phyloP scores from a whole-genome alignment of 306 rosid species.

The Calophaca sinica region DNA sequence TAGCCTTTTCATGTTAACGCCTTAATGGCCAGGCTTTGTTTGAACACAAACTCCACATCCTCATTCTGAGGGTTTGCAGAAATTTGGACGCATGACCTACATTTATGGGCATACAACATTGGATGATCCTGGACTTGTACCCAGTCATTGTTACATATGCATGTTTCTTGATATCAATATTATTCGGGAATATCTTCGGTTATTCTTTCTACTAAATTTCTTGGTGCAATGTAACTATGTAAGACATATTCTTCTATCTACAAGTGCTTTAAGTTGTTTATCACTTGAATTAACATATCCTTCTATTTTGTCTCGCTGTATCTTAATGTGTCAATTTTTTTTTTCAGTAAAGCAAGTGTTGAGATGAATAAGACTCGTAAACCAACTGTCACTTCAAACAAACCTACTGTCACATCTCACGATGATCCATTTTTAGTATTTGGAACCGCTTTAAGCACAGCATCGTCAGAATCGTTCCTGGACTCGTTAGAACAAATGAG shows the following conservation, averaged over 20 bases:
- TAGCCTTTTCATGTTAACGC: background rate
- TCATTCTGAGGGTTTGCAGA: slow-evolving; percentile 15
- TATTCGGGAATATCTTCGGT: background rate
- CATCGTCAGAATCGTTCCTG: slow-evolving; percentile 56
- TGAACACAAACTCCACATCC: background rate
- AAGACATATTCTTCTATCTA: background rate
- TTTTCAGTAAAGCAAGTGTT: slow-evolving; percentile 39
- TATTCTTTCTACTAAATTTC: slow-evolving; percentile 18
- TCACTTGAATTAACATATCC: slow-evolving; percentile 7
- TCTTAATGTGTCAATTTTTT: slow-evolving; percentile 17
- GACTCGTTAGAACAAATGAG: slow-evolving; percentile 61
- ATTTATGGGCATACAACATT: slow-evolving; percentile 14
- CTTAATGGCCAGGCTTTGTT: background rate
- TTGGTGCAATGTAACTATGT: background rate
- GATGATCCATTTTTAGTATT: slow-evolving; percentile 74
- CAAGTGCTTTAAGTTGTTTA: slow-evolving; percentile 28
- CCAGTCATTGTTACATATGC: slow-evolving; percentile 11
- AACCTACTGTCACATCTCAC: slow-evolving; percentile 47
- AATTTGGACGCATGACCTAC: slow-evolving; percentile 30
- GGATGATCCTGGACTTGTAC: slow-evolving; percentile 26
- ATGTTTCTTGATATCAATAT: slow-evolving; percentile 27
- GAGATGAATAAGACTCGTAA: slow-evolving; percentile 43
- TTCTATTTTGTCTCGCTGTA: slow-evolving; percentile 26
- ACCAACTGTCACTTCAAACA: slow-evolving; percentile 48
- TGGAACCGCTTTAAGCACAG: slow-evolving; percentile 60